Percentiles rank a stretch among this genome's conserved stretches.
phyloP scores from a whole-genome alignment of 1,284 basidiomycete species.

The Boletus mariae region DNA sequence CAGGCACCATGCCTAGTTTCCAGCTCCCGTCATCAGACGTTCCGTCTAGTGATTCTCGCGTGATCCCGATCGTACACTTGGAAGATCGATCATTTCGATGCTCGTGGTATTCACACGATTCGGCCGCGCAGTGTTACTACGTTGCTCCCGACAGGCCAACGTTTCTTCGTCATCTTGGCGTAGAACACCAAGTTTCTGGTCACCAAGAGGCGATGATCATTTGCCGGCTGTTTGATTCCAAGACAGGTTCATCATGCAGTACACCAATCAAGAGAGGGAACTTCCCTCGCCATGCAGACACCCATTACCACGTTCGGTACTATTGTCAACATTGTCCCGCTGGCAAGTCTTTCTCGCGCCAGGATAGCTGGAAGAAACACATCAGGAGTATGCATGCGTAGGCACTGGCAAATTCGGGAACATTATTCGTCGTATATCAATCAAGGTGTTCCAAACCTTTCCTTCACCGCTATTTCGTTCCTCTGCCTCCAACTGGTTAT shows the following conservation, averaged over 20 bases:
- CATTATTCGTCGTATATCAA: not conserved
- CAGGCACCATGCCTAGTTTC: not conserved
- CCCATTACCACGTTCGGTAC: slow-evolving; percentile 16
- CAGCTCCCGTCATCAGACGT: not conserved
- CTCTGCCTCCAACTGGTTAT: not conserved
- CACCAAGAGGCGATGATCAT: not conserved
- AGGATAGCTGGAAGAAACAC: slow-evolving; percentile 17
- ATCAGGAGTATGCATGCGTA: slow-evolving; percentile 10
- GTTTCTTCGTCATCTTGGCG: slow-evolving; percentile 19
- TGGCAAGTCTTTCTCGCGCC: slow-evolving; percentile 19
- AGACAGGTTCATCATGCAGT: slow-evolving; percentile 9
- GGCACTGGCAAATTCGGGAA: not conserved
- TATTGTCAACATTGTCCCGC: slow-evolving; percentile 10
- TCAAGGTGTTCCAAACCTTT: not conserved
- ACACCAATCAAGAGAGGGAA: slow-evolving; percentile 9
- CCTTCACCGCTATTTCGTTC: not conserved
- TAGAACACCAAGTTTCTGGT: slow-evolving; percentile 13
- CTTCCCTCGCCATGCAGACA: slow-evolving; percentile 21
- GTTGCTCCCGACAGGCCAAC: not conserved
- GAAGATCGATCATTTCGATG: slow-evolving; percentile 8
- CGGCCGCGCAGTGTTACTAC: slow-evolving; percentile 5
- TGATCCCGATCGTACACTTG: not conserved
- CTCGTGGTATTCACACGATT: slow-evolving; percentile 6
- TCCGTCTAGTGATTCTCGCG: not conserved
- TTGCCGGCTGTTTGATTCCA: slow-evolving; percentile 13